Evolutionary conservation across 805 yeast genomes (phyloP).

Genomic region (Candida maesae): DNA sequence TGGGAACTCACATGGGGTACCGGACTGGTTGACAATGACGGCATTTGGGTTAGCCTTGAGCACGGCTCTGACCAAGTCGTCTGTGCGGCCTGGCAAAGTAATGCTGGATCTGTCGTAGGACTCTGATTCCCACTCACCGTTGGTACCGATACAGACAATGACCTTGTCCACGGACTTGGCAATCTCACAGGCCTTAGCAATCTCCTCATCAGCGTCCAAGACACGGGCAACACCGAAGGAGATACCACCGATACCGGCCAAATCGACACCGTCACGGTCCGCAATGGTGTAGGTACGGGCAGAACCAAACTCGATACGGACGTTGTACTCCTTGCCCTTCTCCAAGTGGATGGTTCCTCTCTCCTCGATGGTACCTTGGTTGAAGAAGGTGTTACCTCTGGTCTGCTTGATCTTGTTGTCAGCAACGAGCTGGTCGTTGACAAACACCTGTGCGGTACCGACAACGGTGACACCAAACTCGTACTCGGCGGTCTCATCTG

Average conservation of each 20-base stretch:
- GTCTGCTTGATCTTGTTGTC: conserved; percentile 50
- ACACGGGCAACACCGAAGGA: conserved; percentile 31
- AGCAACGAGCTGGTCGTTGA: conserved; percentile 46
- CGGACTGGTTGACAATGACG: conserved; percentile 54
- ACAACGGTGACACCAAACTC: conserved; percentile 46
- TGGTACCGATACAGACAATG: conserved; percentile 45
- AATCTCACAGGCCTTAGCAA: conserved; percentile 39
- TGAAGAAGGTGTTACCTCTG: conserved; percentile 47
- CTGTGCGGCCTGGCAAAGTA: conserved; percentile 47
- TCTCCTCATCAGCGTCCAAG: conserved; percentile 28
- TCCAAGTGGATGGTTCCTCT: conserved; percentile 33
- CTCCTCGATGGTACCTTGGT: conserved; percentile 50
- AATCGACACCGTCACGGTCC: conserved; percentile 14
- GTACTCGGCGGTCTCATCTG: conserved; percentile 43
- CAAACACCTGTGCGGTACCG: conserved; percentile 51
- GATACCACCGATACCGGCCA: conserved; percentile 32
- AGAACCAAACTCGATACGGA: conserved; percentile 48
- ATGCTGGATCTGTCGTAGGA: conserved; percentile 51
- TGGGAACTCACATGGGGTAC: conserved; percentile 59
- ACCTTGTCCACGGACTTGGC: conserved; percentile 52
- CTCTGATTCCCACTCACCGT: conserved; percentile 57
- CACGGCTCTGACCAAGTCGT: conserved; percentile 44
- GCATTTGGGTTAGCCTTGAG: conserved; percentile 46
- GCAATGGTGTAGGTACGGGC: conserved; percentile 32
- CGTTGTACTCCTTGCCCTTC: conserved; percentile 40